A percentile compares a stretch with the other conserved stretches of the same genome.
Conservation (phyloP, 73 alveolate species). For the Tetrahymena elliotti region DNA sequence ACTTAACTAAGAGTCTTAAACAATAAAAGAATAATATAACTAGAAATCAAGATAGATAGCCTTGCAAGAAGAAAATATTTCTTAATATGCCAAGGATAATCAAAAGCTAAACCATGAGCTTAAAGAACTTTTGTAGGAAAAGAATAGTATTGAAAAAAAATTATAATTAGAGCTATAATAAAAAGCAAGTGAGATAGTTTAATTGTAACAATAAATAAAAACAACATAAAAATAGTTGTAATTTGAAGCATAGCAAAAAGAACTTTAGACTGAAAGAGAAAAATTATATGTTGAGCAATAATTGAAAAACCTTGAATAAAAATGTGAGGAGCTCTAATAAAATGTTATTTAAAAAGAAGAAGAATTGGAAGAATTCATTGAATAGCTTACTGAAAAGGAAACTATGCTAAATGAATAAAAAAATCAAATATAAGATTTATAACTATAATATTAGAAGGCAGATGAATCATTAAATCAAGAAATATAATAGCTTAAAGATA, state of each 20-base stretch:
- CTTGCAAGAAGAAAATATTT: background rate
- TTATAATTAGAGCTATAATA: background rate
- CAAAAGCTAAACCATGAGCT: background rate
- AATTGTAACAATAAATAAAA: background rate
- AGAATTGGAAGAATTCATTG: background rate
- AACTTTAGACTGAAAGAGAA: background rate
- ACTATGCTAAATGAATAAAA: background rate
- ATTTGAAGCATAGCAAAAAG: background rate
- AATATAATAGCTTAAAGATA: background rate
- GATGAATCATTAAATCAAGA: background rate
- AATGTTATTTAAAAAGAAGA: background rate
- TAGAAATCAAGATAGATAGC: background rate
- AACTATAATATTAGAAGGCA: background rate
- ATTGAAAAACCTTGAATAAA: background rate
- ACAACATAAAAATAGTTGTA: background rate
- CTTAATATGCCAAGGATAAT: background rate
- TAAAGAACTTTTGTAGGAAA: background rate
- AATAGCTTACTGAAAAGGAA: background rate
- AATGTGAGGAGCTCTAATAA: background rate
- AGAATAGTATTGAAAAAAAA: background rate
- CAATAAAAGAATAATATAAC: background rate
- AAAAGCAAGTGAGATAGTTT: background rate
- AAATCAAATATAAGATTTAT: background rate
- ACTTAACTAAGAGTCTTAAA: background rate
- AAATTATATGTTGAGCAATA: background rate